Percentiles rank a stretch among this genome's conserved stretches.
Conservation (phyloP, 2,329 filamentous ascomycete genomes). For the Akanthomyces muscarius region DNA sequence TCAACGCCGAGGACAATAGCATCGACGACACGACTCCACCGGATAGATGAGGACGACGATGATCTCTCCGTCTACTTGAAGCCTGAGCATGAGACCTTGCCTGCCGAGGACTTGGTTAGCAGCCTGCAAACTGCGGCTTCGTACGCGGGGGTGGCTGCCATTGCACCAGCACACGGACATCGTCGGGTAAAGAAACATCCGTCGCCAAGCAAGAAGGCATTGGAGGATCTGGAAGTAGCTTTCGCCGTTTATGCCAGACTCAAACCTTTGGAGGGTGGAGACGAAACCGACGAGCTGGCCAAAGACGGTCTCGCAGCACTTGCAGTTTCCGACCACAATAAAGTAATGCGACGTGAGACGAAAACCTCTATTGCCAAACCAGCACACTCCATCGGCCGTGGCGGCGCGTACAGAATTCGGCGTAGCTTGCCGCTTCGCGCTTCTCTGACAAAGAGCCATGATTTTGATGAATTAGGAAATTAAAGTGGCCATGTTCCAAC, state of each 20-base stretch:
- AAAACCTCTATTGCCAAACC: not conserved
- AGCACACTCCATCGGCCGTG: not conserved
- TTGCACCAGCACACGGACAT: not conserved
- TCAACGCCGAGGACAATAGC: conserved; percentile 35
- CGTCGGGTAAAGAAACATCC: conserved; percentile 40
- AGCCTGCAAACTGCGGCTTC: not conserved
- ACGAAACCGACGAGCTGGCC: conserved; percentile 31
- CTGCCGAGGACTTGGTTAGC: not conserved
- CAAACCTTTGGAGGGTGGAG: conserved; percentile 19
- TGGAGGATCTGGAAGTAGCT: conserved; percentile 36
- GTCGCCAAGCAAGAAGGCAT: conserved; percentile 39
- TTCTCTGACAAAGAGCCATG: not conserved
- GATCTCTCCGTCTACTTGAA: not conserved
- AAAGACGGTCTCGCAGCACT: conserved; percentile 20
- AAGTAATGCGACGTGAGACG: conserved; percentile 3
- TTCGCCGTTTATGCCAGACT: conserved; percentile 31
- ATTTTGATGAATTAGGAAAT: not conserved
- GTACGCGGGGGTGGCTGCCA: no score
- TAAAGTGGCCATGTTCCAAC: not conserved
- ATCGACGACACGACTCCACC: not conserved
- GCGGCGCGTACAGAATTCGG: not conserved
- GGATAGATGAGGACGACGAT: not conserved
- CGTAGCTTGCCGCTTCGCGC: not conserved
- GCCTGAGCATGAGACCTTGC: not conserved
- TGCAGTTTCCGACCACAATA: conserved; percentile 29